These are phyloP conservation scores for Karstenula rhodostoma DNA, from an alignment of 2,329 filamentous ascomycete species.

Conservation along the genomic window DNA sequence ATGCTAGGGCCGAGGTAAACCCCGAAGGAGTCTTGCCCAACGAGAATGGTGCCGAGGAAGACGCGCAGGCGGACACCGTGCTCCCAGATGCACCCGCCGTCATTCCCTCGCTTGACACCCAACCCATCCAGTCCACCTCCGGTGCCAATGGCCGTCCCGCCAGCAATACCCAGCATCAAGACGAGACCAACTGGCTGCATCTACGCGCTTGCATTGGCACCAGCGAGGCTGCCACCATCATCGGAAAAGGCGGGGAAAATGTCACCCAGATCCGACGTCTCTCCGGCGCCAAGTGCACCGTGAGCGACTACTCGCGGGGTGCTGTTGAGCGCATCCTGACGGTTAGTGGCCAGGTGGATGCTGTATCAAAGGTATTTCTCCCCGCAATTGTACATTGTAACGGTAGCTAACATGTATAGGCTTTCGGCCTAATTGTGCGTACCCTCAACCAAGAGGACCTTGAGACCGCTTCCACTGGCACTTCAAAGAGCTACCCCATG, in stretches of 20 bases:
- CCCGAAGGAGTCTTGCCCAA: constrained; percentile 42
- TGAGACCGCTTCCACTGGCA: constrained; percentile 83
- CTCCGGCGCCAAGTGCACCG: constrained; percentile 97
- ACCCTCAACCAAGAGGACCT: constrained; percentile 97
- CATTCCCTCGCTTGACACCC: constrained; percentile 56
- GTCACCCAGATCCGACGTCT: constrained; percentile 95
- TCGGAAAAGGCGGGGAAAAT: constrained; percentile 98
- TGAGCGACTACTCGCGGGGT: constrained; percentile 97
- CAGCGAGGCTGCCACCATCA: constrained; percentile 95
- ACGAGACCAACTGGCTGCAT: constrained; percentile 96
- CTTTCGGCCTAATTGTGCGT: constrained; percentile 96
- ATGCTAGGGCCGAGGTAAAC: constrained; percentile 31
- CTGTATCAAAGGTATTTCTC: constrained; percentile 84
- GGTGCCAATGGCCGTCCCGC: constrained; percentile 60
- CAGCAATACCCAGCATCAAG: constrained; percentile 66
- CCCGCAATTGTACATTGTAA: constrained; percentile 32
- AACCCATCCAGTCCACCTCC: constrained; percentile 66
- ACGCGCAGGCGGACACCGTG: constrained; percentile 72
- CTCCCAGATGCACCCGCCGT: constrained; percentile 66
- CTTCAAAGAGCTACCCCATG: constrained; percentile 97
- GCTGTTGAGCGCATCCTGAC: constrained; percentile 97
- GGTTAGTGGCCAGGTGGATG: constrained; percentile 94
- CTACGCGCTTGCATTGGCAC: constrained; percentile 97
- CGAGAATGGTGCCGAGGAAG: constrained; percentile 63
- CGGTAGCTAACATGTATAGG: constrained; percentile 59